Evolutionary conservation across 306 rosid species (phyloP), one percentile per base, ranked within the genome.

Genomic region (Dalbergia cochinchinensis): DNA sequence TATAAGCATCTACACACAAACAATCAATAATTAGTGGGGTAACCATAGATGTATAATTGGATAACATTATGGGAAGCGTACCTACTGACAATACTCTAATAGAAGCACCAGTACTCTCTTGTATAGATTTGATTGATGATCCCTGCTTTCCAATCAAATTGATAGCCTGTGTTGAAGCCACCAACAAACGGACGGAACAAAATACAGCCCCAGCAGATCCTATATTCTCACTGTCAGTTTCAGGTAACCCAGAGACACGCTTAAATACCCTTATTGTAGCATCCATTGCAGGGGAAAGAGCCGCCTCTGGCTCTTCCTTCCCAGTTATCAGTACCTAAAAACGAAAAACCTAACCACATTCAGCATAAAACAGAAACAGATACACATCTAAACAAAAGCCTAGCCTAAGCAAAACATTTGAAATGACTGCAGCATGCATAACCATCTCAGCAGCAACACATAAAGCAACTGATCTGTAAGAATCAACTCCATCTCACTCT

Each of bases 71-170:
- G 60, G 47, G 73, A 86, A 73, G 65, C 83, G 61, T 88, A 92
- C 98, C 98, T 82, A 86, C 96, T 47, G 97, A 92, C 70, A 92
- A 76, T 67, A 94, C 96, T 84, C 94, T 85, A 61, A 90, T 86
- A 63, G 96, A 84, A 76, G 96, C 91, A 53, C 91, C 86, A 0
- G 92, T 85, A 54, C 74, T 82, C 88, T 92, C 97, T 81, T 91
- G 98, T 77, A 94, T 94, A 48, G 98, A 89, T 77, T 88, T 94
- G 75, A 94, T 94, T 69, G 86, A 75, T 0, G 91, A 89, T 14
- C 98, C 98, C 83, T 94, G 98, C 73, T 92, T 94, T 82, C 98
- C 98, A 77, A 94, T 94, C 76, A 94, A 82, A 85, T 84, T 94
- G 72, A 94, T 89, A 9, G 97, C 98, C 80, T 94, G 97, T 41